Evolutionary conservation across 768 basidiomycete species (phyloP), one percentile per base, ranked within the genome.

Genomic region (Phylloporus sp.): DNA sequence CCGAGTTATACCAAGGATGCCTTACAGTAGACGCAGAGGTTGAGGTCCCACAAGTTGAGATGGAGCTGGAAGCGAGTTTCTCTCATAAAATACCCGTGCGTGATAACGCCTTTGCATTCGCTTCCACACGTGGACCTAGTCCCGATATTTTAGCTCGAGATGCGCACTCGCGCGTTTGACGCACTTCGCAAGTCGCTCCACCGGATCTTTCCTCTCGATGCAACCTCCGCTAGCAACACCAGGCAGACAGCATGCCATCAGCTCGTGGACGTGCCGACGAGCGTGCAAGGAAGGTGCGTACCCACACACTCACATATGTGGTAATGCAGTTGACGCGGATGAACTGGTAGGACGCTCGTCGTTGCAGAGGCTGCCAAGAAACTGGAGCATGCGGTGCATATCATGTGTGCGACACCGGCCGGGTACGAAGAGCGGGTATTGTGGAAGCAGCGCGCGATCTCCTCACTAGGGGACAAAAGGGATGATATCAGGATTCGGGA

Each of bases 341-440:
- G 35, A 34, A 0, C 20, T 35, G 13, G 28, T 42, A 84, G 82
- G 59, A 65, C 69, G 44, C 58, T 68, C 20, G 59, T 78, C 11
- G 59, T 85, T 15, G 71, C 70, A 23, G 54, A 63, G 1, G 67
- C 70, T 3, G 78, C 83, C 5, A 72, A 65, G 46, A 67, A 70
- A 28, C 63, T 83, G 8, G 85, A 86, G 52, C 75, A 77, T 50
- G 65, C 52, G 5, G 71, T 70, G 2, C 72, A 78, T 38, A 71
- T 75, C 1, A 73, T 84, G 70, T 78, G 76, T 15, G 75, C 74
- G 38, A 83, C 81, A 1, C 55, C 62, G 9, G 65, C 68, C 2
- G 83, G 84, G 9, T 87, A 88, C 56, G 59, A 61, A 15, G 54
- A 39, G 6, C 76, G 76, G 3, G 59, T 76, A 2, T 38, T 47